phyloP scores from a whole-genome alignment of 1,284 basidiomycete species.

The Ustilago shanxiensis region DNA sequence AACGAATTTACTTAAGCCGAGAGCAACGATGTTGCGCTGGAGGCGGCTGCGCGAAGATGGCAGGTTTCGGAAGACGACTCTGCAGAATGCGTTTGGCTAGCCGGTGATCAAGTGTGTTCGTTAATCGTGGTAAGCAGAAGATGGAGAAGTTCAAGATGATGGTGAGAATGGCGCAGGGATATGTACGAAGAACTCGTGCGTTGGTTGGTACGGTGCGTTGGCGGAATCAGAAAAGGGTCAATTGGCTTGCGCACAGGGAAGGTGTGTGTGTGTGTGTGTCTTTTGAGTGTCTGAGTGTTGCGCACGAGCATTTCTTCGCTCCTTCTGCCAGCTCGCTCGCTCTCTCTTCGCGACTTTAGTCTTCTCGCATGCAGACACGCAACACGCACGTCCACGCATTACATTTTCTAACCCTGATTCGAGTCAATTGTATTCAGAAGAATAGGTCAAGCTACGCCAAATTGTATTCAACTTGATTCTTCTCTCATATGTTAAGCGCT shows the following conservation, averaged over 20 bases:
- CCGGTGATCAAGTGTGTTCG: background rate
- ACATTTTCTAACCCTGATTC: slow-evolving; percentile 1
- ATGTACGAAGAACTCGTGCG: background rate
- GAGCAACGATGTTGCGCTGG: background rate
- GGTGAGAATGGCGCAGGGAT: slow-evolving; percentile 4
- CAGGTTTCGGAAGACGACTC: too few species aligned
- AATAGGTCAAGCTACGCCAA: background rate
- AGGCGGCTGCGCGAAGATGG: background rate
- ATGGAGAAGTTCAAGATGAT: slow-evolving; percentile 7
- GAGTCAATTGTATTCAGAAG: background rate
- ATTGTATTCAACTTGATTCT: background rate
- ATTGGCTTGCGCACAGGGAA: background rate
- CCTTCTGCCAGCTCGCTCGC: background rate
- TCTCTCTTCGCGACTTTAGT: background rate
- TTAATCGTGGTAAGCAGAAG: background rate
- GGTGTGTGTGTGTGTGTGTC: slow-evolving; percentile 4
- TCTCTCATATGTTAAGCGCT: too few species aligned
- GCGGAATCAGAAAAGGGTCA: background rate
- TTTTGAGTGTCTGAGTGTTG: slow-evolving; percentile 37
- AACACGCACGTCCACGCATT: slow-evolving; percentile 25
- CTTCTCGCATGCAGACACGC: slow-evolving; percentile 11
- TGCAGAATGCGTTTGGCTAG: background rate
- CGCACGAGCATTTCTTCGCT: slow-evolving; percentile 34
- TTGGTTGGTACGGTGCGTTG: background rate
- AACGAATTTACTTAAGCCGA: background rate